Percentiles rank a stretch among this genome's conserved stretches.
These are phyloP conservation scores for Scutellaria barbata DNA, from an alignment of 257 asterid species.

Conservation along the genomic window DNA sequence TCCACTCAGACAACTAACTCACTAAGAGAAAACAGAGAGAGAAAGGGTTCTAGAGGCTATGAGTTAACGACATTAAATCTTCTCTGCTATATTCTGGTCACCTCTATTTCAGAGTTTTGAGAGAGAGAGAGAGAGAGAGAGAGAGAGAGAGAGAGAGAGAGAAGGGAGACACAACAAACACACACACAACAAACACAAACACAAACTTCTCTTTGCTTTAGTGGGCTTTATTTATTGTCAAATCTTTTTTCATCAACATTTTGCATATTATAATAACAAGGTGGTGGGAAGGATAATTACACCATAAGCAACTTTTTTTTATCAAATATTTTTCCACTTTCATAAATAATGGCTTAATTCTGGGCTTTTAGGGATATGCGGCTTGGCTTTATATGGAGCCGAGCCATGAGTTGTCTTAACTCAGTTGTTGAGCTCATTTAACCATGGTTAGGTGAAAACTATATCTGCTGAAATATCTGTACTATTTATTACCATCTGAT, in stretches of 20 bases:
- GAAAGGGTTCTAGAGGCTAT: constrained; percentile 29
- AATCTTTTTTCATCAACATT: constrained; percentile 13
- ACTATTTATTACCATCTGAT: constrained; percentile 42
- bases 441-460: constrained; percentile 36
- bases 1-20: too few species aligned
- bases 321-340: constrained; percentile 14
- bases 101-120: constrained; percentile 68
- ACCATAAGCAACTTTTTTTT: constrained; percentile 28
- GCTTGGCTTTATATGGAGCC: constrained; percentile 28
- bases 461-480: constrained; percentile 40
- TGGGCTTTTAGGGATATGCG: constrained; percentile 37
- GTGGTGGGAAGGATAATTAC: constrained; percentile 41
- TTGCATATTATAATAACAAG: background rate
- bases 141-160: constrained; percentile 29
- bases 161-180: background rate
- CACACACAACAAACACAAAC: constrained; percentile 14
- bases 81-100: constrained; percentile 38
- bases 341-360: constrained; percentile 37
- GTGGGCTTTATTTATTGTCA: constrained; percentile 47
- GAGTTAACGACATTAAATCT: constrained; percentile 34
- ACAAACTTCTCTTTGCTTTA: constrained; percentile 41
- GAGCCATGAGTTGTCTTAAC: constrained; percentile 32
- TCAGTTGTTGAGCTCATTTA: background rate
- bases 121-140: constrained; percentile 34
- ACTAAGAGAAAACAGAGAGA: constrained; percentile 26